Conservation (phyloP, 176 grass and related monocot species). For the Hordeum marinum region DNA sequence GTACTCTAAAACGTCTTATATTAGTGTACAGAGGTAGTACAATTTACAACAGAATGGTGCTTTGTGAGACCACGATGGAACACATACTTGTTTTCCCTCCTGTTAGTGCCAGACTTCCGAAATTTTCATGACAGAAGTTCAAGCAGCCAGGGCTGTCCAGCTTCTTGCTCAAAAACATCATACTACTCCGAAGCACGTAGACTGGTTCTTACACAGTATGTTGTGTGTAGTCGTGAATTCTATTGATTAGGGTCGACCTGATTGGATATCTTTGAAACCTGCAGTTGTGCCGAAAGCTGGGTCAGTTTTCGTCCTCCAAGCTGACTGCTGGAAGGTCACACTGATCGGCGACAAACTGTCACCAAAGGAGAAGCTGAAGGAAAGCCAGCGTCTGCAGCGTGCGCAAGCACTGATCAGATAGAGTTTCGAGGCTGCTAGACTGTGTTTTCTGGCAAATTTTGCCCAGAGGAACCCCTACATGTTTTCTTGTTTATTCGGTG, state of each 20-base stretch:
- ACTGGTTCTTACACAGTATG: neutral
- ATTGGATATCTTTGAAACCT: slow-evolving; percentile 11
- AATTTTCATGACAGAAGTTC: neutral
- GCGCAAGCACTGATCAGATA: slow-evolving; percentile 46
- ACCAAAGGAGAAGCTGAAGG: slow-evolving; percentile 48
- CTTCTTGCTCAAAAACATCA: neutral
- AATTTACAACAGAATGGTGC: too few relatives aligned
- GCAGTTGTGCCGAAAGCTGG: slow-evolving; percentile 81
- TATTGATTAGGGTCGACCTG: neutral
- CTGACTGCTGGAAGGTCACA: slow-evolving; percentile 64
- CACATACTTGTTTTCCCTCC: too few relatives aligned
- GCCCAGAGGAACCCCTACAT: neutral
- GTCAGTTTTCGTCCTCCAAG: slow-evolving; percentile 81
- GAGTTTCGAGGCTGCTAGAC: neutral
- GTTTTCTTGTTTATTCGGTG: neutral
- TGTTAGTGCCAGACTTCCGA: too few relatives aligned
- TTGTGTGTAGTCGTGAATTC: neutral
- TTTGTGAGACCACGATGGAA: too few relatives aligned
- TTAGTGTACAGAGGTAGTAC: too few relatives aligned
- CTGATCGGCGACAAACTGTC: slow-evolving; percentile 67
- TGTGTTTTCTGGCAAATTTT: neutral
- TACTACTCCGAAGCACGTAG: neutral
- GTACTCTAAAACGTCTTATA: too few relatives aligned
- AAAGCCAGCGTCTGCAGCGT: slow-evolving; percentile 17
- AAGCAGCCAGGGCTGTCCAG: neutral